phyloP scores from a whole-genome alignment of 805 yeast species.

The Candida oleophila region DNA sequence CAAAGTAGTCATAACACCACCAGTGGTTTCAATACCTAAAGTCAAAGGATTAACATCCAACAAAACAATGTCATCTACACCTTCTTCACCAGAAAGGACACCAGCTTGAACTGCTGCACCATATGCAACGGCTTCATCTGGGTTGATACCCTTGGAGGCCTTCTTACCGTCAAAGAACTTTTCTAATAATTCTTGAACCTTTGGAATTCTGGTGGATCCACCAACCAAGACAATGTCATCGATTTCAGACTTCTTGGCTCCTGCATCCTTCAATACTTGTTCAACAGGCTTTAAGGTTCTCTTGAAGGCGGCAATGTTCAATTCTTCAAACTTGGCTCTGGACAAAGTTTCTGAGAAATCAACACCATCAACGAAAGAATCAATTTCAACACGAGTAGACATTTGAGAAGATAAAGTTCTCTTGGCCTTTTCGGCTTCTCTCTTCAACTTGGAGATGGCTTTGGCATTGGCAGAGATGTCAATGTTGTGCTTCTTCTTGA shows the following conservation, averaged over 20 bases:
- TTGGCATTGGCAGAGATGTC: constrained; percentile 41
- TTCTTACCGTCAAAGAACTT: constrained; percentile 47
- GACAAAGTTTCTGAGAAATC: constrained; percentile 47
- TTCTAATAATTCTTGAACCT: constrained; percentile 48
- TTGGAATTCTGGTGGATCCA: constrained; percentile 52
- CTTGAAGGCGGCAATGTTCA: constrained; percentile 44
- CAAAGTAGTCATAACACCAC: constrained; percentile 98
- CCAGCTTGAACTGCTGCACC: constrained; percentile 99
- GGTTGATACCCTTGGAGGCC: constrained; percentile 49
- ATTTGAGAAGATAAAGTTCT: constrained; percentile 47
- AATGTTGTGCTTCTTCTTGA: constrained; percentile 46
- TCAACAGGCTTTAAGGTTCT: constrained; percentile 48
- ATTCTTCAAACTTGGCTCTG: constrained; percentile 50
- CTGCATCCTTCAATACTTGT: constrained; percentile 46
- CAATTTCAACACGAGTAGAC: constrained; percentile 43
- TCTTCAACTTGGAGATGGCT: constrained; percentile 46
- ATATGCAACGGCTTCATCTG: constrained; percentile 51
- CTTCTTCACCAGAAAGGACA: constrained; percentile 93
- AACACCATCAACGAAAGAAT: constrained; percentile 48
- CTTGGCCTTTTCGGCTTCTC: constrained; percentile 51
- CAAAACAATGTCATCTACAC: constrained; percentile 91
- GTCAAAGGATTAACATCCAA: constrained; percentile 98
- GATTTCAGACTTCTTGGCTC: constrained; percentile 43
- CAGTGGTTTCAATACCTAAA: constrained; percentile 99
- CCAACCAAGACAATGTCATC: constrained; percentile 49